A percentile compares a stretch with the other conserved stretches of the same genome.
Evolutionary conservation across 208 protist species (phyloP).

Genomic region (Leishmania braziliensis): DNA sequence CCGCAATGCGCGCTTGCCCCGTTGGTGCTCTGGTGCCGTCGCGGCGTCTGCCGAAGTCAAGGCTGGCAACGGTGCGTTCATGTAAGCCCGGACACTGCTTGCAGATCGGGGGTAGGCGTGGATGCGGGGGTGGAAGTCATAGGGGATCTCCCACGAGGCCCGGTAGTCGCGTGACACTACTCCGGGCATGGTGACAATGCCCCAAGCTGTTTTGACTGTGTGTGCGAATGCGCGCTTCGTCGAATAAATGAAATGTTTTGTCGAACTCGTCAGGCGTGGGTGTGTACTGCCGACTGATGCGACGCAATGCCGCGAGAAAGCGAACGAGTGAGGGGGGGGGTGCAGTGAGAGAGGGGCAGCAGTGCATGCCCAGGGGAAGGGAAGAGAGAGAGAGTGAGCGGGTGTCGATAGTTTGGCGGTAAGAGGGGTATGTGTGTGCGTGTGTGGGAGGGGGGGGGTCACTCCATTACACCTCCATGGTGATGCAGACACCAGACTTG

Average conservation of each 20-base stretch:
- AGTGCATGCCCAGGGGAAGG: background rate
- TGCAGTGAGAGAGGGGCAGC: too few species aligned
- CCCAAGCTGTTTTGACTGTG: background rate
- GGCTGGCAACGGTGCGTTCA: constrained; percentile 4
- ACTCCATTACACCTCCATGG: background rate
- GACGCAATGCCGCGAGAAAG: background rate
- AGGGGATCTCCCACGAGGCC: constrained; percentile 55
- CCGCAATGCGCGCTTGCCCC: background rate
- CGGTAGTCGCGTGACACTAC: constrained; percentile 17
- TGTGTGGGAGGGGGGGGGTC: background rate
- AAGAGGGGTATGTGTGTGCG: too few species aligned
- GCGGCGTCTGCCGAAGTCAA: background rate
- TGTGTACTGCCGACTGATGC: background rate
- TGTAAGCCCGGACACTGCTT: constrained; percentile 27
- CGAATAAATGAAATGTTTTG: background rate
- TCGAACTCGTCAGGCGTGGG: background rate
- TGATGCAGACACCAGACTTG: background rate
- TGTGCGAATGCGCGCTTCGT: background rate
- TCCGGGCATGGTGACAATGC: background rate
- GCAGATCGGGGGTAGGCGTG: constrained; percentile 29
- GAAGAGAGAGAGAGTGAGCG: background rate
- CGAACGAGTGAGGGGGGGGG: background rate
- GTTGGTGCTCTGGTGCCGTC: background rate
- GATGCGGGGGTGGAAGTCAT: constrained; percentile 57
- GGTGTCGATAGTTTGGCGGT: background rate